Evolutionary conservation across 805 yeast genomes (phyloP).

Genomic region (Starmerella davenportii): DNA sequence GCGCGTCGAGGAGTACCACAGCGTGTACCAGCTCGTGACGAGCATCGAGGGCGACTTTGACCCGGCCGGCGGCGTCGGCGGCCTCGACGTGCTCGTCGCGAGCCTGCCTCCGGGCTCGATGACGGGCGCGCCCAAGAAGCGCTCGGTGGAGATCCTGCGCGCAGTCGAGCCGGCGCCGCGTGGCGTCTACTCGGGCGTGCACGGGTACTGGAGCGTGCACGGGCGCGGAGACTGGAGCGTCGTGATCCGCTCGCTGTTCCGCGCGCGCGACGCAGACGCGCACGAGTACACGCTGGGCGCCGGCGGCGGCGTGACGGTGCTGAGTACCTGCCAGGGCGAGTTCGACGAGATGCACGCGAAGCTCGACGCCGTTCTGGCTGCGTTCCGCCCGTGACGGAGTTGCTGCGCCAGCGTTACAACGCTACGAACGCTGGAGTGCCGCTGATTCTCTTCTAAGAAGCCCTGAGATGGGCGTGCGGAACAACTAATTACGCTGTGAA

Average conservation of each 20-base stretch:
- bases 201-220: slow-evolving; percentile 84
- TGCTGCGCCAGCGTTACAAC: too few species aligned
- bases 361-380: slow-evolving; percentile 26
- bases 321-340: slow-evolving; percentile 68
- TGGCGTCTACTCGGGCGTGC: slow-evolving; percentile 85
- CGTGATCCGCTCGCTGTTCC: slow-evolving; percentile 65
- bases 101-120: slow-evolving; percentile 95
- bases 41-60: slow-evolving; percentile 53
- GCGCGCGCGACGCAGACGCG: slow-evolving; percentile 17
- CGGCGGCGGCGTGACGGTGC: slow-evolving; percentile 91
- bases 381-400: too few species aligned
- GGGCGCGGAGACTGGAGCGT: slow-evolving; percentile 94
- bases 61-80: slow-evolving; percentile 28
- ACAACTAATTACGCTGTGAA: too few species aligned
- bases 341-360: slow-evolving; percentile 83
- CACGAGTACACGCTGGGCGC: slow-evolving; percentile 50
- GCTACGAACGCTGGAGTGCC: too few species aligned
- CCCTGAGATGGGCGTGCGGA: too few species aligned
- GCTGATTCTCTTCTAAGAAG: too few species aligned
- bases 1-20: slow-evolving; percentile 81
- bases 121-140: slow-evolving; percentile 97
- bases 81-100: slow-evolving; percentile 59
- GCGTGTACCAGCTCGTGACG: slow-evolving; percentile 82
- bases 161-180: slow-evolving; percentile 39
- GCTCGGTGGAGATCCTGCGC: slow-evolving; percentile 72